Conservation (phyloP, 2,329 filamentous ascomycete genomes). For the Aspergillus sp. region DNA sequence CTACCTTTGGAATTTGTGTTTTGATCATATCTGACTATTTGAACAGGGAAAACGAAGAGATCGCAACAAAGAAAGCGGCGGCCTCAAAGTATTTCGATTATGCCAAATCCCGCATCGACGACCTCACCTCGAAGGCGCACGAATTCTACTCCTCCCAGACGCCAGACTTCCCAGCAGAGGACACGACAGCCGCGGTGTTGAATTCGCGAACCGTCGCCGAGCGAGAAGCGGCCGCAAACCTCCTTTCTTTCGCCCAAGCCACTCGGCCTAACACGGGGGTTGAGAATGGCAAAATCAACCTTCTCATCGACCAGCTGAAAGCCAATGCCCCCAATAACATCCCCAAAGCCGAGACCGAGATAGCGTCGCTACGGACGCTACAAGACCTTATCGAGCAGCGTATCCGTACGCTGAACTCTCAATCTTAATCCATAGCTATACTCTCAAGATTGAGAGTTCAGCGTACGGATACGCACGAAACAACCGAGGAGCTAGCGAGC, state of each 20-base stretch:
- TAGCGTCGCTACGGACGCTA: constrained; percentile 24
- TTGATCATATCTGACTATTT: no score
- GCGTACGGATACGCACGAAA: neutral
- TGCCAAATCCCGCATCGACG: constrained; percentile 17
- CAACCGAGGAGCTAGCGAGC: neutral
- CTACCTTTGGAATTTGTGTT: neutral
- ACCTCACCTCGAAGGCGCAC: constrained; percentile 18
- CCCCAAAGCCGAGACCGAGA: constrained; percentile 22
- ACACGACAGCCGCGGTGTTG: constrained; percentile 14
- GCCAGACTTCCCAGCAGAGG: constrained; percentile 9
- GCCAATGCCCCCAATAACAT: constrained; percentile 19
- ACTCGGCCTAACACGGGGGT: constrained; percentile 6
- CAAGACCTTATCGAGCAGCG: constrained; percentile 27
- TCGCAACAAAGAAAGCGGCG: constrained; percentile 12
- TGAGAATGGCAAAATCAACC: constrained; percentile 16
- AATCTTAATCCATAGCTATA: constrained; percentile 9
- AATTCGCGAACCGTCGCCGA: constrained; percentile 24
- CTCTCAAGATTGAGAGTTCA: constrained; percentile 26
- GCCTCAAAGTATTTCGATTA: constrained; percentile 20
- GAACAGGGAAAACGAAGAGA: constrained; percentile 4
- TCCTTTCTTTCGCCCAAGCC: constrained; percentile 23
- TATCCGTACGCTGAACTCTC: constrained; percentile 15
- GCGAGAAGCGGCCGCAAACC: constrained; percentile 26
- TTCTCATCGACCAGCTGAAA: constrained; percentile 28
- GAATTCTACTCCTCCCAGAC: constrained; percentile 23